Conservation (phyloP, 805 yeast genomes). For the Alloascoidea africana region DNA sequence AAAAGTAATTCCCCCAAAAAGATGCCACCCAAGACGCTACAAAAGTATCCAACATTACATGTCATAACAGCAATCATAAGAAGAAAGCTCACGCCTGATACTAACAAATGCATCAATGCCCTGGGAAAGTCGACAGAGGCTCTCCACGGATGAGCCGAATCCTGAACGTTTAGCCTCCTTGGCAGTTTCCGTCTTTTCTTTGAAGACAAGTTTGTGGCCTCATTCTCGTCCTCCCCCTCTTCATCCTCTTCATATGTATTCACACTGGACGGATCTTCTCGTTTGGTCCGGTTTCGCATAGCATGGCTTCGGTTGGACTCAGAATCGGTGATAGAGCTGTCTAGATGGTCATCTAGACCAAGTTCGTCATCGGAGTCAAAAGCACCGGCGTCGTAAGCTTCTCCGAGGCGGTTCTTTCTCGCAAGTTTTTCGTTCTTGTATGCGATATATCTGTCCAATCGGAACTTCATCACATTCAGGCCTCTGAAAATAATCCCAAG, state of each 20-base stretch:
- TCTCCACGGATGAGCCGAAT: constrained; percentile 10
- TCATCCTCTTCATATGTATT: no score
- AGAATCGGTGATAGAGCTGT: no score
- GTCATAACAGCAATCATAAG: constrained; percentile 16
- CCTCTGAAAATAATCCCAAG: constrained; percentile 12
- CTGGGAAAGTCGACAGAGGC: constrained; percentile 11
- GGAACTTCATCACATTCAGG: constrained; percentile 7
- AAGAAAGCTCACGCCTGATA: constrained; percentile 9
- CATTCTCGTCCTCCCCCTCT: not conserved
- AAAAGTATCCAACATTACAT: constrained; percentile 14
- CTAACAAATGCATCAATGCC: constrained; percentile 8
- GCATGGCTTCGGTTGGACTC: no score
- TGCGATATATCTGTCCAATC: constrained; percentile 5
- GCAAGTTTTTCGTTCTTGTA: constrained; percentile 5
- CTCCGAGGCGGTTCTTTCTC: constrained; percentile 6
- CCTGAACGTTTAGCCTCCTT: constrained; percentile 1
- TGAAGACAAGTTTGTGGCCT: no score
- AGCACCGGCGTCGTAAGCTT: constrained; percentile 6
- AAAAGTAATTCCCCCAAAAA: constrained; percentile 13
- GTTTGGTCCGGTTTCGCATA: no score
- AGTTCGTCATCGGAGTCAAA: constrained; percentile 7
- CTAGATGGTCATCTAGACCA: no score
- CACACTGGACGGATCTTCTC: no score
- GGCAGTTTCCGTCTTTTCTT: not conserved
- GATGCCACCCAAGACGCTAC: constrained; percentile 14